Evolutionary conservation across 106 monocot species (phyloP), one percentile per base, ranked within the genome.

Genomic region (Dendrobium officinale): DNA sequence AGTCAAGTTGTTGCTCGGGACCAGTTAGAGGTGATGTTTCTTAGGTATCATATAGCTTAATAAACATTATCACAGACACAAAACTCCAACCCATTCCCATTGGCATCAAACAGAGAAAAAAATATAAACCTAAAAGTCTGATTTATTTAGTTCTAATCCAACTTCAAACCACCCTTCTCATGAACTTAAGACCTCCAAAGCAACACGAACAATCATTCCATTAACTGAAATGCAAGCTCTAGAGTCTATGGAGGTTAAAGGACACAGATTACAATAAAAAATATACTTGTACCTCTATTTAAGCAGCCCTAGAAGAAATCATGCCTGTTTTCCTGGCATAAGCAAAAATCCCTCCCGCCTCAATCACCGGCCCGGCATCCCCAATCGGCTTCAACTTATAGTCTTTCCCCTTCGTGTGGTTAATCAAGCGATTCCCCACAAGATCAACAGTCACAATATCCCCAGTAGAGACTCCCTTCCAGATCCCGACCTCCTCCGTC

Each of bases 311-410:
- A 2, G 89, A 85, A 66, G 94, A 55, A 33, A 98, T 95, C 98
- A 98, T 98, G 10, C 98, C 92, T 1, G 95, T 86, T 85, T 95
- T 91, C 82, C 98, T 86, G 26, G 98, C 98, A 75, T 95, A 98
- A 0, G 98, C 95, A 70, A 98, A 98, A 74, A 98, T 98, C 55
- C 98, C 98, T 5, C 98, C 98, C 1, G 98, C 95, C 66, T 98
- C 92, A 56, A 98, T 83, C 20, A 98, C 98, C 6, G 98, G 98
- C 15, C 98, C 98, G 0, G 92, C 95, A 83, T 98, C 98, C 6
- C 98, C 98, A 15, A 98, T 95, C 33, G 92, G 89, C 84, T 95
- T 98, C 85, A 98, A 56, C 37, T 29, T 67, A 75, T 92, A 98
- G 83, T 84, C 87, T 86, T 95, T 98, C 73, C 98, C 91, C 10